Evolutionary conservation across 2,329 filamentous ascomycete genomes (phyloP).

Genomic region (Macrophomina pseudophaseolina): DNA sequence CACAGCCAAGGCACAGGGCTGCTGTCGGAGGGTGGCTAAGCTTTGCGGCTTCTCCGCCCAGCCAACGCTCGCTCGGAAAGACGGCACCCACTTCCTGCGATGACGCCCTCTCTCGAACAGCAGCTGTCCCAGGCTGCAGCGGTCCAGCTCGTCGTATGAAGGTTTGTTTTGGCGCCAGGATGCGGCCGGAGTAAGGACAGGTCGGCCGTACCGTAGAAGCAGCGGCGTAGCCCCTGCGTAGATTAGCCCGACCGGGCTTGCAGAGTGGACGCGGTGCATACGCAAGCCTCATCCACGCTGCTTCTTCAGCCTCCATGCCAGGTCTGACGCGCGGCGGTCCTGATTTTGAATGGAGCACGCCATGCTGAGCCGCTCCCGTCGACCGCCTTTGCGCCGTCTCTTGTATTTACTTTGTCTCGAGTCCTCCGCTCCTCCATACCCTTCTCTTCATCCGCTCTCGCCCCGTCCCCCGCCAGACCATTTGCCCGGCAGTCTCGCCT

Average conservation of each 20-base stretch:
- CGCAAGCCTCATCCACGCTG: constrained; percentile 13
- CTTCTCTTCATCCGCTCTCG: neutral
- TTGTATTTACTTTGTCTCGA: constrained; percentile 3
- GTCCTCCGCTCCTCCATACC: neutral
- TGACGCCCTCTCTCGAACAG: constrained; percentile 8
- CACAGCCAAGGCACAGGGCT: neutral
- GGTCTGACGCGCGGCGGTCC: constrained; percentile 13
- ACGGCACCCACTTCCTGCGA: neutral
- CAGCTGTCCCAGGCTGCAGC: neutral
- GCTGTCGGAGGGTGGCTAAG: neutral
- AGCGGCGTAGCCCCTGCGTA: constrained; percentile 6
- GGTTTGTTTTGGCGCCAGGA: neutral
- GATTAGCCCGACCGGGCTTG: constrained; percentile 11
- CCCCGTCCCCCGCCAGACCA: neutral
- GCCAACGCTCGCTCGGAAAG: constrained; percentile 8
- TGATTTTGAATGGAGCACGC: constrained; percentile 3
- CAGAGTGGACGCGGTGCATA: constrained; percentile 8
- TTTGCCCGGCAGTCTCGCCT: neutral
- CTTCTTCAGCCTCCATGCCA: constrained; percentile 11
- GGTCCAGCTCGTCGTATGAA: no score
- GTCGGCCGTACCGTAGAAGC: neutral
- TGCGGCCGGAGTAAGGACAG: neutral
- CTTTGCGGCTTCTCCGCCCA: constrained; percentile 3
- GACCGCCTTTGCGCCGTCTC: neutral
- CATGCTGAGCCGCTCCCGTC: constrained; percentile 16